phyloP scores from a whole-genome alignment of 495 filamentous ascomycete species.

The Trichoderma erinaceum region DNA sequence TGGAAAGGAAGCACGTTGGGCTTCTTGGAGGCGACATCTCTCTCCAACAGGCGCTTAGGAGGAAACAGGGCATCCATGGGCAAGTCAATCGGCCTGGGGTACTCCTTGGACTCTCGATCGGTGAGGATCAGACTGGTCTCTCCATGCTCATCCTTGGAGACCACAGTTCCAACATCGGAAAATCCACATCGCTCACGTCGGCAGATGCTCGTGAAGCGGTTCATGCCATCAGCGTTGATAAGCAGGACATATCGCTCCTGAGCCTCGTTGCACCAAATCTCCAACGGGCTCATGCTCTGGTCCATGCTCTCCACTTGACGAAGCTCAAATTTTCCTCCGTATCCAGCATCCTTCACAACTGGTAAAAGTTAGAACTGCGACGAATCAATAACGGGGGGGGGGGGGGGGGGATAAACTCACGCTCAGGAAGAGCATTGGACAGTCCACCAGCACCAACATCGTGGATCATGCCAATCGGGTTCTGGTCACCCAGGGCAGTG shows the following conservation, averaged over 20 bases:
- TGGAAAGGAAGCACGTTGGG: conserved; percentile 68
- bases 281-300: conserved; percentile 82
- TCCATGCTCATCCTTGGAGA: conserved; percentile 53
- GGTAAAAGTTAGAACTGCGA: conserved; percentile 47
- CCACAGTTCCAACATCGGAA: conserved; percentile 81
- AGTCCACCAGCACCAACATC: conserved; percentile 94
- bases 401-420: background rate
- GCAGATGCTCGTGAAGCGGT: conserved; percentile 77
- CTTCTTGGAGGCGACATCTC: conserved; percentile 69
- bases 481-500: conserved; percentile 70
- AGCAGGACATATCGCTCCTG: conserved; percentile 92
- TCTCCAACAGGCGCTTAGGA: conserved; percentile 77
- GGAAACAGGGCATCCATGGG: conserved; percentile 91
- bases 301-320: conserved; percentile 88
- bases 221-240: conserved; percentile 69
- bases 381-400: background rate
- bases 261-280: conserved; percentile 96
- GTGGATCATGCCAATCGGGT: conserved; percentile 92
- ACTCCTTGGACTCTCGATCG: conserved; percentile 72
- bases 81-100: conserved; percentile 77
- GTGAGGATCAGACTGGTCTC: conserved; percentile 69
- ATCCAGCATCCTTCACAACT: conserved; percentile 81
- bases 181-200: conserved; percentile 84
- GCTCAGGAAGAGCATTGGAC: conserved; percentile 66
- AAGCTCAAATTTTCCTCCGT: conserved; percentile 85